Evolutionary conservation across 331 rosid genomes (phyloP).

Genomic region (Spiraea crenata): DNA sequence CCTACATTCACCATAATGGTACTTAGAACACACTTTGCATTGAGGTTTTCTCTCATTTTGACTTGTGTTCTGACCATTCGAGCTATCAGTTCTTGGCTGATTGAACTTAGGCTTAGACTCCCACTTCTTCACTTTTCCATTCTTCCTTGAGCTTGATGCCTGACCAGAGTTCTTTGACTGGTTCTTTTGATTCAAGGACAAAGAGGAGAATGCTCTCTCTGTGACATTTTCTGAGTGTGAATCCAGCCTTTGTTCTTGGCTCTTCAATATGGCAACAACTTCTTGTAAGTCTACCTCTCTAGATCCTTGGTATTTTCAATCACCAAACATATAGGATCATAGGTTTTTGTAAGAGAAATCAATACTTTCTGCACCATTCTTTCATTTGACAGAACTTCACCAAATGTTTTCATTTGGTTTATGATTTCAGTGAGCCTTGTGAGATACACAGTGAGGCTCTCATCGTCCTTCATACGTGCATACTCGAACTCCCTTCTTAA

Average conservation of each 20-base stretch:
- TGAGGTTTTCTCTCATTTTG: neutral
- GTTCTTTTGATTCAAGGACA: too few species aligned
- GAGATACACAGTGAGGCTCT: neutral
- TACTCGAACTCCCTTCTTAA: too few species aligned
- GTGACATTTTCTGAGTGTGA: too few species aligned
- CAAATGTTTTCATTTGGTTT: neutral
- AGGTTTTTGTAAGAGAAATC: too few species aligned
- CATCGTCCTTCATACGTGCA: neutral
- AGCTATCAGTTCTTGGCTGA: too few species aligned
- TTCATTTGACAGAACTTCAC: neutral
- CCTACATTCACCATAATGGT: neutral
- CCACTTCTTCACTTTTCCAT: neutral
- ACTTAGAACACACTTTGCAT: neutral
- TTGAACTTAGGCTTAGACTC: neutral
- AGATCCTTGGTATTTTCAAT: neutral
- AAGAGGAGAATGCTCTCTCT: neutral
- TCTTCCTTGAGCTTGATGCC: neutral
- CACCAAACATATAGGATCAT: neutral
- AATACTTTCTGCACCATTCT: neutral
- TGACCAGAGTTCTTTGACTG: too few species aligned
- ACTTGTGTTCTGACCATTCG: rapidly evolving
- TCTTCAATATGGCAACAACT: neutral
- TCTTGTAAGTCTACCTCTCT: neutral
- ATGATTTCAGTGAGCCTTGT: neutral
- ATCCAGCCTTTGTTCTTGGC: neutral